These are phyloP conservation scores for Sporothrix schenckii DNA, from an alignment of 2,329 filamentous ascomycete species.

Conservation along the genomic window DNA sequence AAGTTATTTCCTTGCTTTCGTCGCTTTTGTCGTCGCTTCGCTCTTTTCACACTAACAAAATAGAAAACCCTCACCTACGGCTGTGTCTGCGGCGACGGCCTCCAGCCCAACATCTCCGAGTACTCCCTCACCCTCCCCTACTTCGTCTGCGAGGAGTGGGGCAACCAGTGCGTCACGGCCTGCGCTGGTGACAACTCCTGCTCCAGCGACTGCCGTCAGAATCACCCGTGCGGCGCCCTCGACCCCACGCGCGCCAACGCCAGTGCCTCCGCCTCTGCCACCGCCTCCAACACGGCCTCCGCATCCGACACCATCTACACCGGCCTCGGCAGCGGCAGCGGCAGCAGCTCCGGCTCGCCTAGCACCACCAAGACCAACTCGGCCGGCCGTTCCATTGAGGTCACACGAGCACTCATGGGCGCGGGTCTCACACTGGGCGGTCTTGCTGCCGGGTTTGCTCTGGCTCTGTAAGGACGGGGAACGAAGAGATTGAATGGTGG, in stretches of 20 bases:
- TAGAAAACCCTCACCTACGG: constrained; percentile 66
- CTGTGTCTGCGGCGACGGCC: constrained; percentile 70
- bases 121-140: constrained; percentile 79
- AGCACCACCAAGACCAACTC: constrained; percentile 22
- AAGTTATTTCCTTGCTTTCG: constrained; percentile 39
- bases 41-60: background rate
- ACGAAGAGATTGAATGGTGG: background rate
- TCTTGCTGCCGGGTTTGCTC: constrained; percentile 40
- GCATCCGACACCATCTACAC: constrained; percentile 45
- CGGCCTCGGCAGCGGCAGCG: constrained; percentile 38
- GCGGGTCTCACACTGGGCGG: constrained; percentile 36
- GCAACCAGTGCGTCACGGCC: constrained; percentile 64
- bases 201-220: constrained; percentile 60
- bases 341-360: constrained; percentile 22
- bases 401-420: constrained; percentile 38
- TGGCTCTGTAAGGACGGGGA: constrained; percentile 48
- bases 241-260: constrained; percentile 63
- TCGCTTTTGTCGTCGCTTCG: background rate
- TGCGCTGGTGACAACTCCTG: constrained; percentile 64
- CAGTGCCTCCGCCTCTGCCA: constrained; percentile 51
- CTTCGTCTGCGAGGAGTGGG: constrained; percentile 73
- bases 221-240: constrained; percentile 74
- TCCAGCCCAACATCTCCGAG: constrained; percentile 71
- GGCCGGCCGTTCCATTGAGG: constrained; percentile 42
- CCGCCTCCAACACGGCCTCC: constrained; percentile 45